Evolutionary conservation across 495 filamentous ascomycete genomes (phyloP).

Genomic region (Chaetomidium leptoderma): DNA sequence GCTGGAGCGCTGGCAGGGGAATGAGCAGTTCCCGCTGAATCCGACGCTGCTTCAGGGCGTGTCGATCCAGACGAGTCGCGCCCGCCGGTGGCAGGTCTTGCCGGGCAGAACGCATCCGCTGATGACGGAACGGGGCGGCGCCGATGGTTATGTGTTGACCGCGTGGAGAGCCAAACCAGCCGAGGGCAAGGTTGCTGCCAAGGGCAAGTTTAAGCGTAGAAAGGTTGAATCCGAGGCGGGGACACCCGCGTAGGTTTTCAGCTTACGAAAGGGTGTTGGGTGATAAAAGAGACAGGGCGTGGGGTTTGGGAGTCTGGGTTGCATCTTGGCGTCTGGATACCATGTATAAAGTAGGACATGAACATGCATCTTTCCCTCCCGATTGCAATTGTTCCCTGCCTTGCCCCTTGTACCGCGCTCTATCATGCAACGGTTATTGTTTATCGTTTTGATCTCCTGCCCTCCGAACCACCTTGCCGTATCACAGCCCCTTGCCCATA

Average conservation of each 20-base stretch:
- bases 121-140: constrained; percentile 83
- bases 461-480: not conserved
- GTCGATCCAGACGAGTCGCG: constrained; percentile 69
- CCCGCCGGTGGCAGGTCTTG: constrained; percentile 80
- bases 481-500: constrained; percentile 87
- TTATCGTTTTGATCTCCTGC: not conserved
- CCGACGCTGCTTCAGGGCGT: constrained; percentile 77
- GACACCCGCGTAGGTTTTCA: too few species aligned
- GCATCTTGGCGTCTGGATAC: constrained; percentile 16
- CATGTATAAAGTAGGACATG: constrained; percentile 15
- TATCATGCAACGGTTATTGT: not conserved
- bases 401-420: not conserved
- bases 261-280: too few species aligned
- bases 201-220: constrained; percentile 65
- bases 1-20: constrained; percentile 48
- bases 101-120: constrained; percentile 89
- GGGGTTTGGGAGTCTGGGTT: not conserved
- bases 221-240: constrained; percentile 48
- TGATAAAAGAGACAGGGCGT: not conserved
- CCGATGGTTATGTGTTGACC: constrained; percentile 87
- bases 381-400: not conserved
- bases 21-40: constrained; percentile 73
- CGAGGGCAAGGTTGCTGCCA: constrained; percentile 71
- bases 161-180: constrained; percentile 75
- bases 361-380: not conserved